Evolutionary conservation across 352 stramenopile genomes (phyloP).

Genomic region (Pythium sp.): DNA sequence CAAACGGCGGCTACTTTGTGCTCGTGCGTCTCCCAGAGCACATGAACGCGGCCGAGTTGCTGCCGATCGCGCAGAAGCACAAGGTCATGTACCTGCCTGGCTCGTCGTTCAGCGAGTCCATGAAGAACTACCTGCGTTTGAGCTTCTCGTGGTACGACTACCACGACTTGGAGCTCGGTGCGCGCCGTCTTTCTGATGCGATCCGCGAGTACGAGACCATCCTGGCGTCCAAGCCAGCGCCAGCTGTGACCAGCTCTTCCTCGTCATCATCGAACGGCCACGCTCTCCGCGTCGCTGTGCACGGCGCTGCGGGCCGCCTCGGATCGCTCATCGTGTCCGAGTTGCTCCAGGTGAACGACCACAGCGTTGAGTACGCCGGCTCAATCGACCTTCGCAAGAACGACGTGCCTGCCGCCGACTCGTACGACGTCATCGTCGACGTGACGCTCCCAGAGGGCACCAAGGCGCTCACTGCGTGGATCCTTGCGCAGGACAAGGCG

Average conservation of each 20-base stretch:
- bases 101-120: slow-evolving; percentile 76
- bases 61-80: slow-evolving; percentile 80
- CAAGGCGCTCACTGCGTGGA: slow-evolving; percentile 51
- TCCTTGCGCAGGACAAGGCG: slow-evolving; percentile 51
- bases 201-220: slow-evolving; percentile 63
- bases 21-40: slow-evolving; percentile 76
- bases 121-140: slow-evolving; percentile 88
- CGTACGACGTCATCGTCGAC: slow-evolving; percentile 75
- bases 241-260: slow-evolving; percentile 9
- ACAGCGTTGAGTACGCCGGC: slow-evolving; percentile 48
- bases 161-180: slow-evolving; percentile 72
- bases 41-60: slow-evolving; percentile 72
- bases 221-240: slow-evolving; percentile 34
- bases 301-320: slow-evolving; percentile 66
- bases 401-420: slow-evolving; percentile 29
- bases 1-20: slow-evolving; percentile 88
- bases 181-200: slow-evolving; percentile 61
- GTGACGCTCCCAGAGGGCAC: slow-evolving; percentile 74
- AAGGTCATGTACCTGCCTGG: slow-evolving; percentile 87
- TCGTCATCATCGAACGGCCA: slow-evolving; percentile 19
- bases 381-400: slow-evolving; percentile 60
- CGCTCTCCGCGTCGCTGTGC: slow-evolving; percentile 59
- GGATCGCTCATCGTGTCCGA: slow-evolving; percentile 71
- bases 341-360: slow-evolving; percentile 46
- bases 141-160: slow-evolving; percentile 89